A percentile compares a stretch with the other conserved stretches of the same genome.
phyloP scores from a whole-genome alignment of 768 basidiomycete species.

The Paxillus ammoniavirescens region DNA sequence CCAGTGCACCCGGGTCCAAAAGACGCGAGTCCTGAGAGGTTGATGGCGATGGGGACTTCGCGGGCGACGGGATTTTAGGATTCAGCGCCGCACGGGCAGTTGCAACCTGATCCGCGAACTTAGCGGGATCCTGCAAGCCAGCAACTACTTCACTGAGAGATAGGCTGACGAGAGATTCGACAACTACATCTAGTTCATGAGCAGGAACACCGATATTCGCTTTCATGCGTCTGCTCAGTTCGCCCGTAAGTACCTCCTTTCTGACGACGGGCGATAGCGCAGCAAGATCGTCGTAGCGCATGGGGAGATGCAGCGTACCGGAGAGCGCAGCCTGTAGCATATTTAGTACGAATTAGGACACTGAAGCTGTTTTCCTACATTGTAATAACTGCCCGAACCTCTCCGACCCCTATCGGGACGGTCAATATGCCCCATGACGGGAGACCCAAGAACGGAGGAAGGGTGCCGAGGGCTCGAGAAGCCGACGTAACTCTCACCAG shows the following conservation, averaged over 20 bases:
- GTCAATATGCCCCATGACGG: slow-evolving; percentile 50
- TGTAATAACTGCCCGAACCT: slow-evolving; percentile 85
- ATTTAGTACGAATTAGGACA: slow-evolving; percentile 6
- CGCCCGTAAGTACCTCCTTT: slow-evolving; percentile 81
- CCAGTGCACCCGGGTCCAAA: slow-evolving; percentile 59
- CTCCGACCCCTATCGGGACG: slow-evolving; percentile 65
- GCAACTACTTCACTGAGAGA: slow-evolving; percentile 76
- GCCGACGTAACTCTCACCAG: slow-evolving; percentile 69
- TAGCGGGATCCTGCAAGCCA: slow-evolving; percentile 68
- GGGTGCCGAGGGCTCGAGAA: slow-evolving; percentile 72
- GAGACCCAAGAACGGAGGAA: slow-evolving; percentile 53
- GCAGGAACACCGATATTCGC: slow-evolving; percentile 49
- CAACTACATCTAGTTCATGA: slow-evolving; percentile 59
- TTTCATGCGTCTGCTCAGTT: slow-evolving; percentile 74
- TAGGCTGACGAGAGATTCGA: slow-evolving; percentile 68
- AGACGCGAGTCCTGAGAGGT: slow-evolving; percentile 69
- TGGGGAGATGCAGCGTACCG: slow-evolving; percentile 76
- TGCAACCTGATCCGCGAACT: slow-evolving; percentile 63
- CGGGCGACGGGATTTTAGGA: slow-evolving; percentile 39
- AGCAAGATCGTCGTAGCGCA: slow-evolving; percentile 85
- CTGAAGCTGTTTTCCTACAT: slow-evolving; percentile 43
- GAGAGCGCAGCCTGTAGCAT: slow-evolving; percentile 67
- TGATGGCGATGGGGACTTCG: slow-evolving; percentile 53
- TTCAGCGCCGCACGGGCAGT: slow-evolving; percentile 35
- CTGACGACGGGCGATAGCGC: slow-evolving; percentile 84